These are phyloP conservation scores for Backusella circina DNA, from an alignment of 192 early-diverging fungal species.

Conservation along the genomic window DNA sequence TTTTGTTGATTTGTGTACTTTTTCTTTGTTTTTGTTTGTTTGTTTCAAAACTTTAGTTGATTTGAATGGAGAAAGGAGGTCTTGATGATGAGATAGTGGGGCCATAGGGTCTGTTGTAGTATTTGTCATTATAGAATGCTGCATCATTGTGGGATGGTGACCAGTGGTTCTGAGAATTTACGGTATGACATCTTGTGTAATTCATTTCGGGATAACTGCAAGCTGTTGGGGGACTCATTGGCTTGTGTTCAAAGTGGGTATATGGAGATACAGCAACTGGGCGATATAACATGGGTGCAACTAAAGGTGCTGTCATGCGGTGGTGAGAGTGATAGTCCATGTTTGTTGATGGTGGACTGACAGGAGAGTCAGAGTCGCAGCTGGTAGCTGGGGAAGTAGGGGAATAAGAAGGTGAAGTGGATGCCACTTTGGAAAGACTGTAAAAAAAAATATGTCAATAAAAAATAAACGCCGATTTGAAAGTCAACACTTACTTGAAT, in stretches of 20 bases:
- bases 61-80: constrained; percentile 16
- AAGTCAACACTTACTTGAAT: constrained; percentile 31
- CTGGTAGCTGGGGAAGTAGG: constrained; percentile 25
- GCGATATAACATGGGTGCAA: constrained; percentile 29
- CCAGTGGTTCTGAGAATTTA: background rate
- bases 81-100: constrained; percentile 19
- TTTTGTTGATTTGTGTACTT: background rate
- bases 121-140: constrained; percentile 20
- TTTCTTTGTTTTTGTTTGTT: constrained; percentile 9
- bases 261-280: constrained; percentile 31
- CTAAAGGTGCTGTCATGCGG: constrained; percentile 21
- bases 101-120: constrained; percentile 25
- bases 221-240: constrained; percentile 1
- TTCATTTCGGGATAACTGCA: background rate
- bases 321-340: constrained; percentile 16
- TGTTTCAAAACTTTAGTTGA: constrained; percentile 9
- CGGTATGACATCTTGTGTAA: constrained; percentile 1
- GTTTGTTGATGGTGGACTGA: constrained; percentile 18
- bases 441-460: background rate
- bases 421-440: constrained; percentile 3
- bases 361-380: constrained; percentile 33
- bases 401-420: constrained; percentile 3
- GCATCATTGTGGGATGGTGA: constrained; percentile 17
- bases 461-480: background rate
- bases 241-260: constrained; percentile 28